phyloP scores from a whole-genome alignment of 2,329 filamentous ascomycete species.

The Bipolaris victoriae region DNA sequence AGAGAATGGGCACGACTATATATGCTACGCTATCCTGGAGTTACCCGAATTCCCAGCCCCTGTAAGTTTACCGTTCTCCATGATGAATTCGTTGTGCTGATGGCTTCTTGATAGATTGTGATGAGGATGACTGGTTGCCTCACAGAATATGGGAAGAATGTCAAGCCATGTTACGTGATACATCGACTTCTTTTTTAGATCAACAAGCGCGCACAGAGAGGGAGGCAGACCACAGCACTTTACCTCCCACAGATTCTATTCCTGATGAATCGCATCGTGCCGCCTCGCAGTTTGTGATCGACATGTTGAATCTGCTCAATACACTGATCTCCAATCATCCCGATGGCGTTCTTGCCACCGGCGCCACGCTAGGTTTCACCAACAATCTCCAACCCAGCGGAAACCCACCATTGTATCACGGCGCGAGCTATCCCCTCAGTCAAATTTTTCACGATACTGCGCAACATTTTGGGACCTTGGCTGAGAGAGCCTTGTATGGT shows the following conservation, averaged over 20 bases:
- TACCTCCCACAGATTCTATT: background rate
- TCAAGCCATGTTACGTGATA: background rate
- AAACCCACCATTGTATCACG: background rate
- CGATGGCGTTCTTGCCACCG: background rate
- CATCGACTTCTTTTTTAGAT: background rate
- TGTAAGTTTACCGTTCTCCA: background rate
- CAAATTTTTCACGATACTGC: background rate
- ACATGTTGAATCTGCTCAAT: background rate
- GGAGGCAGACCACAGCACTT: background rate
- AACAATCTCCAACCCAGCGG: background rate
- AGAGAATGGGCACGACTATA: background rate
- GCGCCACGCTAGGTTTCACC: background rate
- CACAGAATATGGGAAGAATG: background rate
- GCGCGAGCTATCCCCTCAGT: too few relatives aligned
- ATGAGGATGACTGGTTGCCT: background rate
- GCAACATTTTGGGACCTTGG: background rate
- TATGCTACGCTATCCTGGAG: background rate
- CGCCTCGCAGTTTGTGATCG: background rate
- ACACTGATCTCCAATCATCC: background rate
- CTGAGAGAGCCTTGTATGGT: background rate
- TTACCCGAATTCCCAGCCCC: background rate
- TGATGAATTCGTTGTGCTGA: background rate
- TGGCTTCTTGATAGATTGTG: background rate
- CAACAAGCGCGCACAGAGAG: too few relatives aligned
- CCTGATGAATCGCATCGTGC: background rate